Evolutionary conservation across 257 asterid species (phyloP), one percentile per base, ranked within the genome.

Genomic region (Forsythia viridissima): DNA sequence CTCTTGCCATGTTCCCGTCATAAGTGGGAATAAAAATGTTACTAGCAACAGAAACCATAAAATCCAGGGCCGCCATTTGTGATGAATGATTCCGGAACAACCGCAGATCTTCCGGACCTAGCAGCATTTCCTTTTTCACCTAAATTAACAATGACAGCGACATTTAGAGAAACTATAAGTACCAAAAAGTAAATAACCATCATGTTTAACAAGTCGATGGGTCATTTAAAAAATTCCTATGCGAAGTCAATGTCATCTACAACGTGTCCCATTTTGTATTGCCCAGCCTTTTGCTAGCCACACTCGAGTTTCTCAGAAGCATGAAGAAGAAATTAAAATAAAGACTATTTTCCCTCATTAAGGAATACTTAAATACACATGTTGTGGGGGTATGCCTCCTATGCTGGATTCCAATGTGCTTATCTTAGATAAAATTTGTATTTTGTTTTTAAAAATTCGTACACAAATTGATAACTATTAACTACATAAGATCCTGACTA

Each of bases 21-120:
- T 91, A 92, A 11, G 98, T 94, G 72, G 98, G 98, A 82, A 92
- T 80, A 75, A 92, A 92, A 15, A 87, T 90, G 83, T 88, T 78
- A 84, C 98, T 92, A 73, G 98, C 92, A 73, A 87, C 86, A 44
- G 98, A 94, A 72, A 94, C 98, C 87, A 94, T 84, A 79, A 92
- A 94, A 88, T 94, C 98, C 3, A 94, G 90, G 66, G 98, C 98
- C 21, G 98, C 98, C 98, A 94, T 94, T 87, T 94, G 98, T 75
- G 98, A 94, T 39, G 98, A 91, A 87, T 94, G 97, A 69, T 94
- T 92, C 89, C 89, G 97, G 82, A 94, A 91, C 75, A 88, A 96
- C 79, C 42, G 82, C 79, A 92, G 78, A 43, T 91, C 97, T 79
- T 84, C 90, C 3, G 92, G 86, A 80, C 85, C 84, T 66, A 94